These are phyloP conservation scores for Aspergillus sp. DNA, from an alignment of 2,329 filamentous ascomycete genomes.

Conservation along the genomic window DNA sequence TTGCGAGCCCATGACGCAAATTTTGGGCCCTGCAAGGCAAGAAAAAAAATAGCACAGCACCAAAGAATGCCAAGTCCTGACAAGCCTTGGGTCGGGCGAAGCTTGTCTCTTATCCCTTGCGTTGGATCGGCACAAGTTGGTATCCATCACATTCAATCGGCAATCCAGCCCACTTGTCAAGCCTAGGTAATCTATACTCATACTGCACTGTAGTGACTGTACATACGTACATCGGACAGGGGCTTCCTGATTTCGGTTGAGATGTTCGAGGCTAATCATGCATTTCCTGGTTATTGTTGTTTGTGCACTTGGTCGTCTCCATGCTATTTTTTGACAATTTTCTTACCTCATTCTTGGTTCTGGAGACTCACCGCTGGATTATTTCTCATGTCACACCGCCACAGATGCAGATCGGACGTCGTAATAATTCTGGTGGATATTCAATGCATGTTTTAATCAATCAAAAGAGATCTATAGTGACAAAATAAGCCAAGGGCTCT, in stretches of 20 bases:
- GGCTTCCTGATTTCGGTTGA: neutral
- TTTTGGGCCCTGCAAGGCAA: neutral
- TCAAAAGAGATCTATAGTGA: conserved; percentile 1
- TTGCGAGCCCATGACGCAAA: neutral
- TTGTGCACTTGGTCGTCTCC: neutral
- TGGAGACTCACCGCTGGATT: neutral
- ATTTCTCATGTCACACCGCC: conserved; percentile 1
- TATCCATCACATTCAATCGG: neutral
- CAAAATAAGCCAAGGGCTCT: neutral
- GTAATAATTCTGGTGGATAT: neutral
- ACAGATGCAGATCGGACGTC: neutral
- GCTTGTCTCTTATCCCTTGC: conserved; percentile 18
- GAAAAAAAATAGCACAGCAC: neutral
- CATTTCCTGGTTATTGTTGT: too few species aligned
- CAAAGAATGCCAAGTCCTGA: conserved; percentile 14
- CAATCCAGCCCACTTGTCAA: too few species aligned
- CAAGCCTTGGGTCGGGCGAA: conserved; percentile 17
- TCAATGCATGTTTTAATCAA: conserved; percentile 1
- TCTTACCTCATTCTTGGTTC: too few species aligned
- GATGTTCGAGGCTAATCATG: neutral
- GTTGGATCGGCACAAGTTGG: neutral
- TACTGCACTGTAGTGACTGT: too few species aligned
- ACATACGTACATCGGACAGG: too few species aligned
- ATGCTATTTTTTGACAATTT: neutral
- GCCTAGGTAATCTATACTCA: too few species aligned